Evolutionary conservation across 257 asterid species (phyloP).

Genomic region (Perilla frutescens): DNA sequence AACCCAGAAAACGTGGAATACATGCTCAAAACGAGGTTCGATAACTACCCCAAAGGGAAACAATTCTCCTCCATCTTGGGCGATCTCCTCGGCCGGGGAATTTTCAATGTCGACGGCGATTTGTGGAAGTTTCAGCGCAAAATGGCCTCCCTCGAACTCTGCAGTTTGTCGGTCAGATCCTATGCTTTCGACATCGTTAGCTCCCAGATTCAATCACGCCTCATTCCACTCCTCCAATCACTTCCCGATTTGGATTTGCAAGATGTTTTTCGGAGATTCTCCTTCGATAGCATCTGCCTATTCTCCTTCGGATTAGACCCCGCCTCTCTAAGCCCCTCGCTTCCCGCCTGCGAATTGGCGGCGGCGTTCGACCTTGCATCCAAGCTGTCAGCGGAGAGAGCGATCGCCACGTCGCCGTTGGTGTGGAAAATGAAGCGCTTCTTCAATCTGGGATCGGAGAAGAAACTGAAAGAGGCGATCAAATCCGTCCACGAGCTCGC

Average conservation of each 20-base stretch:
- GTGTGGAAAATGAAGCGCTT: conserved; percentile 70
- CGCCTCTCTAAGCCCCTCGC: conserved; percentile 53
- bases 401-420: conserved; percentile 58
- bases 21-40: conserved; percentile 68
- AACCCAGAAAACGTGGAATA: conserved; percentile 70
- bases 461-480: conserved; percentile 57
- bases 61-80: conserved; percentile 63
- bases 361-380: conserved; percentile 76
- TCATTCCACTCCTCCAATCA: conserved; percentile 57
- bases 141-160: conserved; percentile 71
- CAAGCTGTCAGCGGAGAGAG: conserved; percentile 72
- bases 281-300: conserved; percentile 72
- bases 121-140: conserved; percentile 81
- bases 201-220: conserved; percentile 56
- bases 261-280: conserved; percentile 71
- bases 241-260: conserved; percentile 57
- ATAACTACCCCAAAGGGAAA: conserved; percentile 78
- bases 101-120: conserved; percentile 87
- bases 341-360: conserved; percentile 61
- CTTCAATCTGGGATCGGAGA: conserved; percentile 68
- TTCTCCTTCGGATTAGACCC: conserved; percentile 83
- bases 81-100: conserved; percentile 80
- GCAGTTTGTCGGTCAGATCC: conserved; percentile 57
- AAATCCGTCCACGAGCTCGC: conserved; percentile 49
- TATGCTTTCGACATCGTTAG: conserved; percentile 60